phyloP scores from a whole-genome alignment of 441 rosid species.

The Gossypium trilobum region DNA sequence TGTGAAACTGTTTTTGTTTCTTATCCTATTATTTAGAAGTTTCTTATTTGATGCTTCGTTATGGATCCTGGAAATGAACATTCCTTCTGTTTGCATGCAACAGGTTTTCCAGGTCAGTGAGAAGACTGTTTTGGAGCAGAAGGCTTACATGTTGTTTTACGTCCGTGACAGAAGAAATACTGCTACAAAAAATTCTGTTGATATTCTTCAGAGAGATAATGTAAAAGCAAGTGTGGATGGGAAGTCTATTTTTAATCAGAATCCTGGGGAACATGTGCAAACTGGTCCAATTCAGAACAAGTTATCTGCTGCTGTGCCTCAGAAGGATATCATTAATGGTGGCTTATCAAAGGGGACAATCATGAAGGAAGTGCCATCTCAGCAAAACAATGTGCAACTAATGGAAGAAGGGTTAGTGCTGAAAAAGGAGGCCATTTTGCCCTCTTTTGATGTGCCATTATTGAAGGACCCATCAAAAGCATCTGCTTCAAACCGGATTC shows the following conservation, averaged over 20 bases:
- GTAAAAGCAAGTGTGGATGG: conserved; percentile 29
- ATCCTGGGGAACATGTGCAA: conserved; percentile 25
- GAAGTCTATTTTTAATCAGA: conserved; percentile 33
- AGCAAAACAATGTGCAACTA: conserved; percentile 15
- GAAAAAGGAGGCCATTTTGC: conserved; percentile 16
- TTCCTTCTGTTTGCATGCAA: conserved; percentile 17
- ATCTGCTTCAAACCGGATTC: conserved; percentile 13
- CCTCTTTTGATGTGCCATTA: conserved; percentile 13
- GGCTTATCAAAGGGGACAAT: conserved; percentile 19
- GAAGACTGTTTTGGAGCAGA: conserved; percentile 67
- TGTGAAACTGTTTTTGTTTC: not conserved
- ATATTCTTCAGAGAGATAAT: conserved; percentile 36
- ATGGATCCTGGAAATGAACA: not conserved
- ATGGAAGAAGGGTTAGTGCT: conserved; percentile 18
- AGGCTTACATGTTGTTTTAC: conserved; percentile 96
- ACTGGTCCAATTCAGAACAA: conserved; percentile 25
- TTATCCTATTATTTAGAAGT: not conserved
- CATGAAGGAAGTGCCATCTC: conserved; percentile 21
- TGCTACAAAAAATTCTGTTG: conserved; percentile 35
- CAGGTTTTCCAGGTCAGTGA: conserved; percentile 82
- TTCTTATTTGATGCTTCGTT: not conserved
- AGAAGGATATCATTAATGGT: conserved; percentile 23
- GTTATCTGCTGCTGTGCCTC: conserved; percentile 19
- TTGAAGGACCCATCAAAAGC: conserved; percentile 16
- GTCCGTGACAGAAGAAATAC: conserved; percentile 65